Percentiles rank a stretch among this genome's conserved stretches.
Conservation (phyloP, 768 basidiomycete species). For the Strobilomyces echinocephalus region DNA sequence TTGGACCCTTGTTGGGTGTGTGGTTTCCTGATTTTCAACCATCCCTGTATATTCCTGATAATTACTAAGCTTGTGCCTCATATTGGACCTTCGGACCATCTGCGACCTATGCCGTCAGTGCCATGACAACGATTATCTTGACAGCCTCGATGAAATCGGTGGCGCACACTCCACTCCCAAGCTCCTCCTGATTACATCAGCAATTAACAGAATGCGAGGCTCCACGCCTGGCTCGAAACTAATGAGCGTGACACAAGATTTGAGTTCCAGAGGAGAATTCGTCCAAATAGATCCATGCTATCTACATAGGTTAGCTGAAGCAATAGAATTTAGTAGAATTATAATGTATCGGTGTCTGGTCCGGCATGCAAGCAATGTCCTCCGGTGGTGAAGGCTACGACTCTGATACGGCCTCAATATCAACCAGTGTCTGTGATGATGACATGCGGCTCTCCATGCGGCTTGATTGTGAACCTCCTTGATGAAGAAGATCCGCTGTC, state of each 20-base stretch:
- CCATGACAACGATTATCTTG: conserved; percentile 59
- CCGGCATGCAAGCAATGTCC: conserved; percentile 9
- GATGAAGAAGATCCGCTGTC: conserved; percentile 18
- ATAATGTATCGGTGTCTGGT: conserved; percentile 26
- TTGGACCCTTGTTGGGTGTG: conserved; percentile 87
- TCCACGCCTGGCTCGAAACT: not conserved
- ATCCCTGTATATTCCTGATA: conserved; percentile 7
- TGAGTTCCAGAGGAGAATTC: not conserved
- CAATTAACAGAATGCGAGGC: no score
- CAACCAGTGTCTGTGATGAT: conserved; percentile 28
- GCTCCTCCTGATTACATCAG: conserved; percentile 4
- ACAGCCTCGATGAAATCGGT: conserved; percentile 53
- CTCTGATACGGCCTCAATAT: conserved; percentile 21
- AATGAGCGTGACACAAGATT: not conserved
- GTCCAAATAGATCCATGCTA: conserved; percentile 18
- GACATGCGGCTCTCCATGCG: conserved; percentile 26
- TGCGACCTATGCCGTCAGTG: conserved; percentile 63
- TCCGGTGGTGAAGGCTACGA: conserved; percentile 15
- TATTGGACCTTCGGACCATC: conserved; percentile 89
- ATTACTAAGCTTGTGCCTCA: conserved; percentile 64
- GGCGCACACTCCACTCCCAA: conserved; percentile 20
- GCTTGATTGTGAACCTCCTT: conserved; percentile 28
- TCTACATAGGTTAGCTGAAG: conserved; percentile 29
- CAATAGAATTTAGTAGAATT: conserved; percentile 26
- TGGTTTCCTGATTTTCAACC: conserved; percentile 5